These are phyloP conservation scores for Kluyveromyces dobzhanskii DNA, from an alignment of 805 yeast genomes.

Conservation along the genomic window DNA sequence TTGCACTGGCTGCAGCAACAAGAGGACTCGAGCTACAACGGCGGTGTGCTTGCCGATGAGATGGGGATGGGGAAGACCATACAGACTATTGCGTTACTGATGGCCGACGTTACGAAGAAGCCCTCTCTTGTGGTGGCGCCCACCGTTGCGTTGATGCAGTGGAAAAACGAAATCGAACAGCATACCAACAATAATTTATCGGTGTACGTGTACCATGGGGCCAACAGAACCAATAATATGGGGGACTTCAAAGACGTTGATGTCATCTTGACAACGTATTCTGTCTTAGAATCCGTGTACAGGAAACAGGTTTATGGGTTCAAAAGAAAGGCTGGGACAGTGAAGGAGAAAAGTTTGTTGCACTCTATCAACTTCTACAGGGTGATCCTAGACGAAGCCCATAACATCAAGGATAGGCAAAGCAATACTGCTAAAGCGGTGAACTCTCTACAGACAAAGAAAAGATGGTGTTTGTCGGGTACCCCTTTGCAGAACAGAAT, in stretches of 20 bases:
- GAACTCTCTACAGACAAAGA: slow-evolving; percentile 57
- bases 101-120: slow-evolving; percentile 53
- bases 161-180: slow-evolving; percentile 86
- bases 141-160: slow-evolving; percentile 96
- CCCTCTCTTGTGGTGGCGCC: slow-evolving; percentile 95
- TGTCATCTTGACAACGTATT: slow-evolving; percentile 84
- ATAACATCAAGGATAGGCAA: slow-evolving; percentile 90
- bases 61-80: slow-evolving; percentile 99
- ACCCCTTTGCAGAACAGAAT: slow-evolving; percentile 95
- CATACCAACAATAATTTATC: slow-evolving; percentile 69
- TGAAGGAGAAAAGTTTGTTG: slow-evolving; percentile 66
- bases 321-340: slow-evolving; percentile 57
- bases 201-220: slow-evolving; percentile 78
- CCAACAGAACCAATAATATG: slow-evolving; percentile 53
- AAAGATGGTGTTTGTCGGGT: slow-evolving; percentile 89
- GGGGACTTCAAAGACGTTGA: slow-evolving; percentile 50
- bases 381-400: slow-evolving; percentile 93
- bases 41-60: slow-evolving; percentile 95
- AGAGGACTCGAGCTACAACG: slow-evolving; percentile 69
- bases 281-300: slow-evolving; percentile 81
- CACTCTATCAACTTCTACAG: slow-evolving; percentile 74
- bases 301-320: slow-evolving; percentile 82
- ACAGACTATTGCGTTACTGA: slow-evolving; percentile 83
- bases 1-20: slow-evolving; percentile 80
- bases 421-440: slow-evolving; percentile 93